phyloP scores from a whole-genome alignment of 2,329 filamentous ascomycete genomes.

The Colletotrichum spinosum region DNA sequence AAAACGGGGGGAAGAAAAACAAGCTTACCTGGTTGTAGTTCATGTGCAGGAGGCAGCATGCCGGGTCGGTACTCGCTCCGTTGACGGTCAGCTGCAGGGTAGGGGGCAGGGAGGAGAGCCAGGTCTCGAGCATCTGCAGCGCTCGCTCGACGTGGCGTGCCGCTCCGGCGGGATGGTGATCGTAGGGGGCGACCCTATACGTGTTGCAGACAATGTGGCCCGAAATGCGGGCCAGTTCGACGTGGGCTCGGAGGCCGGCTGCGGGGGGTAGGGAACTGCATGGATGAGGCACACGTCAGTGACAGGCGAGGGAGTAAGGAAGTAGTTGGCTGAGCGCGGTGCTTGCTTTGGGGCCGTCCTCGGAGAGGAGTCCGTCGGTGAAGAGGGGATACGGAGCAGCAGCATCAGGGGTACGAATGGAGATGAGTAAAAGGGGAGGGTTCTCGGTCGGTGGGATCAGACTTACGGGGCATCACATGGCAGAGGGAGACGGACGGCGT shows the following conservation, averaged over 20 bases:
- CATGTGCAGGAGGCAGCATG: conserved; percentile 61
- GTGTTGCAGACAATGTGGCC: conserved; percentile 61
- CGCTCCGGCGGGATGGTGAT: conserved; percentile 40
- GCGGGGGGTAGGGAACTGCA: conserved; percentile 56
- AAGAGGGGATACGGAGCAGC: background rate
- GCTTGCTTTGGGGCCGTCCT: conserved; percentile 9
- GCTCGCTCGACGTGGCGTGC: conserved; percentile 52
- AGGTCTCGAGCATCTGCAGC: conserved; percentile 55
- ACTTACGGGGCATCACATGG: conserved; percentile 56
- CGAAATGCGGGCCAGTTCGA: conserved; percentile 60
- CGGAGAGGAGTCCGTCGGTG: conserved; percentile 6
- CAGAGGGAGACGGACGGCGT: conserved; percentile 57
- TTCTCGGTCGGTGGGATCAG: no score
- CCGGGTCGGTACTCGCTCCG: conserved; percentile 53
- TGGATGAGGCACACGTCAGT: conserved; percentile 4
- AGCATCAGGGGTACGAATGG: background rate
- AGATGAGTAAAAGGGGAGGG: no score
- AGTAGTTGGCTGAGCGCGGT: conserved; percentile 11
- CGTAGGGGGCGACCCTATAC: conserved; percentile 53
- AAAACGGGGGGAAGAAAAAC: background rate
- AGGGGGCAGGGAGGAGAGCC: conserved; percentile 52
- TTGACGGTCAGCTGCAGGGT: conserved; percentile 51
- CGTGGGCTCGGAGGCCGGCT: conserved; percentile 57
- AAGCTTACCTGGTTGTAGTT: conserved; percentile 51
- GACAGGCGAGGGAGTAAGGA: no score